phyloP scores from a whole-genome alignment of 1,284 basidiomycete genomes.

The Cryptococcus floricola region DNA sequence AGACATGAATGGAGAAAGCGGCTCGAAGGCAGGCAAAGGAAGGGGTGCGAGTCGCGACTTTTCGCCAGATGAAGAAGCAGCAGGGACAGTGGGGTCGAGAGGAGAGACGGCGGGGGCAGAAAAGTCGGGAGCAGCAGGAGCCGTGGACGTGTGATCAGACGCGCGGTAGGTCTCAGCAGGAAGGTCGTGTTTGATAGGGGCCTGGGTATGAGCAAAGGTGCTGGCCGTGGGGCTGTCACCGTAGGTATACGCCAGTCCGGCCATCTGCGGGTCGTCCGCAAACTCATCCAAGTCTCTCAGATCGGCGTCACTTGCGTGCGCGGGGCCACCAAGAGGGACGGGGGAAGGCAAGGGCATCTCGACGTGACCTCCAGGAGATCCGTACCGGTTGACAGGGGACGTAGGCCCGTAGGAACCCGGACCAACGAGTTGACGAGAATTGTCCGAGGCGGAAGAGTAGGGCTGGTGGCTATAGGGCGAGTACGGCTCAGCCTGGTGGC shows the following conservation, averaged over 20 bases:
- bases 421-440: slow-evolving; percentile 36
- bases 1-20: slow-evolving; percentile 36
- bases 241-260: background rate
- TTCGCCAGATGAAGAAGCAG: background rate
- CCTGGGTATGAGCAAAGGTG: background rate
- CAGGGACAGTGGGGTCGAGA: slow-evolving; percentile 5
- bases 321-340: slow-evolving; percentile 39
- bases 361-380: background rate
- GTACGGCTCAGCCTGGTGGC: slow-evolving; percentile 7
- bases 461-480: slow-evolving; percentile 3
- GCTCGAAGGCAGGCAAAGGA: slow-evolving; percentile 31
- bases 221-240: background rate
- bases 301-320: slow-evolving; percentile 17
- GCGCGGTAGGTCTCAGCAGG: background rate
- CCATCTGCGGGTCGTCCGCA: slow-evolving; percentile 24
- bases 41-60: slow-evolving; percentile 1
- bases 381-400: background rate
- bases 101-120: background rate
- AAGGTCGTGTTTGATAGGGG: background rate
- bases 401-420: slow-evolving; percentile 15
- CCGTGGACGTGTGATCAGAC: slow-evolving; percentile 2
- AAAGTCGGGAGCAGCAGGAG: background rate
- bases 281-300: slow-evolving; percentile 10
- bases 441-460: background rate
- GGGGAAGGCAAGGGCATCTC: slow-evolving; percentile 20